A percentile compares a stretch with the other conserved stretches of the same genome.
These are phyloP conservation scores for Misopates orontium DNA, from an alignment of 257 asterid species.

Conservation along the genomic window DNA sequence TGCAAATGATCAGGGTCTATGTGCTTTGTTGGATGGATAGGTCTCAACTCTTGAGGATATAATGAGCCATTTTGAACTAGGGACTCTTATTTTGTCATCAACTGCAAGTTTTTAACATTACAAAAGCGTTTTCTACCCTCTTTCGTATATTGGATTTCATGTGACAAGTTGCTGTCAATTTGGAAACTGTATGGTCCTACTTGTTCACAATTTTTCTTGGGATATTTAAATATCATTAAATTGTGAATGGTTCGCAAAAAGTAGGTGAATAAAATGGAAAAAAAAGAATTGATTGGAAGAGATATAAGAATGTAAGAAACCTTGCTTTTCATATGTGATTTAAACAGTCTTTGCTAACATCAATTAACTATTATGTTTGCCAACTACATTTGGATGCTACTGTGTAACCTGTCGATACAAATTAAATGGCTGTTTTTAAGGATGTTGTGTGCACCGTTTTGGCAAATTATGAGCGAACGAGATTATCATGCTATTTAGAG, in stretches of 20 bases:
- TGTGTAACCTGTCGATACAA: too few species aligned
- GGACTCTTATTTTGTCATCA: conserved; percentile 46
- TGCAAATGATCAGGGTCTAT: not conserved
- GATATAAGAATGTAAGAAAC: too few species aligned
- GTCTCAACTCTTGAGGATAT: conserved; percentile 1
- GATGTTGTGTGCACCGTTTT: too few species aligned
- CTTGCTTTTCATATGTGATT: not conserved
- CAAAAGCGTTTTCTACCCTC: conserved; percentile 7
- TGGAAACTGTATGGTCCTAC: conserved; percentile 26
- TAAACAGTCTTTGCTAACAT: not conserved
- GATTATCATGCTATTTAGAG: conserved; percentile 14
- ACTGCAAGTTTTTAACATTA: conserved; percentile 12
- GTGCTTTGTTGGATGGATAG: conserved; percentile 46
- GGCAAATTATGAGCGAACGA: not conserved
- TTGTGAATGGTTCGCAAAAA: not conserved
- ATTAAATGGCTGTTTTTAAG: too few species aligned
- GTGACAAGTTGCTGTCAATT: not conserved
- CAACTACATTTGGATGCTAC: too few species aligned
- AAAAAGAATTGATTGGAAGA: too few species aligned
- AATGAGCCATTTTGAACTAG: conserved; percentile 24
- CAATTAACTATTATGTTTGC: conserved; percentile 2
- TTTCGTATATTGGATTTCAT: not conserved
- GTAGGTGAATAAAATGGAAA: not conserved
- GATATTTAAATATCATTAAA: not conserved
- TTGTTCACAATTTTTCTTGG: not conserved